Base-by-base conservation (phyloP, 1,139 yeast species). In the Pichia sp. region DNA sequence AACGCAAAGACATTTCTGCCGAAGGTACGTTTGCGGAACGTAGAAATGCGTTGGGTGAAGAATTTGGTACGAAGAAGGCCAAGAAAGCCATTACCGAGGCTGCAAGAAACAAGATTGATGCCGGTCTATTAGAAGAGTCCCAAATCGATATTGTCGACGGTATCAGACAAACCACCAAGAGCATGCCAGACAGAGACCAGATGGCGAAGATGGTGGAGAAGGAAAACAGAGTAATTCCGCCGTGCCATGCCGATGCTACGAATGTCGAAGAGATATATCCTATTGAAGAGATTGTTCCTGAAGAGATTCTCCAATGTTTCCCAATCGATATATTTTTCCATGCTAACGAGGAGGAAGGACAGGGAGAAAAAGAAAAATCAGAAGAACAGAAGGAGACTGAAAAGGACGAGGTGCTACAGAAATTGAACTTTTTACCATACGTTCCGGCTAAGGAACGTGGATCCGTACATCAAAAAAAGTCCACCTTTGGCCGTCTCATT, bases 41-140 rank as follows among this genome's bases (percentile, higher is more conserved):
- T 72, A 80, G 96, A 68, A 87, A 81, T 60, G 88, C 89, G 3
- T 78, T 93, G 65, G 99, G 99, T 67, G 93, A 90, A 71, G 95
- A 95, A 1, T 93, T 93, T 64, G 99, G 99, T 79, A 92, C 99
- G 58, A 90, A 89, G 73, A 92, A 85, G 73, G 97, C 98, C 58
- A 92, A 90, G 74, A 87, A 89, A 66, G 96, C 96, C 42, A 88
- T 95, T 67, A 76, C 81, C 52, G 92, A 86, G 68, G 72, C 84
- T 66, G 95, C 86, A 67, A 82, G 87, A 70, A 93, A 93, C 72
- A 80, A 87, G 67, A 85, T 93, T 67, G 97, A 93, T 69, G 80
- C 96, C 1, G 95, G 82, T 51, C 78, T 92, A 61, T 50, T 57
- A 30, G 86, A 81, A 56, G 64, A 63, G 42, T 75, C 85, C 53